Conservation (phyloP, 2,329 filamentous ascomycete genomes). For the Balansia obtecta region DNA sequence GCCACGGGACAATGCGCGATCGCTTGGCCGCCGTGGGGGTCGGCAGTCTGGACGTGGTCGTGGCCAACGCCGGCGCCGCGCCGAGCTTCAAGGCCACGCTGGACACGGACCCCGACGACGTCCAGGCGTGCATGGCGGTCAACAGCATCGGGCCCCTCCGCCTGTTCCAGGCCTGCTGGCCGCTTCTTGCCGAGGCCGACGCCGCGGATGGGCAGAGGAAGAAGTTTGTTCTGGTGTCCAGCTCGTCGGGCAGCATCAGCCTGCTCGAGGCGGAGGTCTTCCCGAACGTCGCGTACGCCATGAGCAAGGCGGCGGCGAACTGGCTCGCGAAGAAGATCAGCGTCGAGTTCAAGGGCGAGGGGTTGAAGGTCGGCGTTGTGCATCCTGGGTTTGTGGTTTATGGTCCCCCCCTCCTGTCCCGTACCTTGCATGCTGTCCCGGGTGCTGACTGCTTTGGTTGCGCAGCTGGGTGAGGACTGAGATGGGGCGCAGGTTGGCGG, state of each 20-base stretch:
- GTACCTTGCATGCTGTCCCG: no score
- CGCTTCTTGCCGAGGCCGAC: constrained; percentile 19
- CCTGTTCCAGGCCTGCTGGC: constrained; percentile 31
- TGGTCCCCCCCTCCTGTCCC: no score
- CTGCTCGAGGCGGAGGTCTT: no score
- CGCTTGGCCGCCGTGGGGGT: constrained; percentile 16
- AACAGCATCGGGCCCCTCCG: constrained; percentile 24
- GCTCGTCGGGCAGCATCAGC: no score
- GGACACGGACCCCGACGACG: constrained; percentile 1
- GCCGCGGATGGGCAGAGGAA: background rate
- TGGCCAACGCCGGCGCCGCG: constrained; percentile 35
- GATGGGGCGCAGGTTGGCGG: constrained; percentile 7
- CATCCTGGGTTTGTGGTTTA: constrained; percentile 22
- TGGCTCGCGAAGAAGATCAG: constrained; percentile 20
- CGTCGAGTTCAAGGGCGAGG: constrained; percentile 17
- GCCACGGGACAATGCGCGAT: constrained; percentile 13
- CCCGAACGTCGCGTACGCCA: no score
- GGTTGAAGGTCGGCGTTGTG: constrained; percentile 19
- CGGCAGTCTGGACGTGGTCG: constrained; percentile 33
- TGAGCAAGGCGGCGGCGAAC: constrained; percentile 25
- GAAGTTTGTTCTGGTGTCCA: no score
- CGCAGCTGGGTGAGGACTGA: no score
- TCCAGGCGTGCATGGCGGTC: constrained; percentile 6
- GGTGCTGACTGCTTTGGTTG: no score
- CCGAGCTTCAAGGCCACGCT: constrained; percentile 2